These are phyloP conservation scores for Strigomonas culicis DNA, from an alignment of 208 protist genomes.

Conservation along the genomic window DNA sequence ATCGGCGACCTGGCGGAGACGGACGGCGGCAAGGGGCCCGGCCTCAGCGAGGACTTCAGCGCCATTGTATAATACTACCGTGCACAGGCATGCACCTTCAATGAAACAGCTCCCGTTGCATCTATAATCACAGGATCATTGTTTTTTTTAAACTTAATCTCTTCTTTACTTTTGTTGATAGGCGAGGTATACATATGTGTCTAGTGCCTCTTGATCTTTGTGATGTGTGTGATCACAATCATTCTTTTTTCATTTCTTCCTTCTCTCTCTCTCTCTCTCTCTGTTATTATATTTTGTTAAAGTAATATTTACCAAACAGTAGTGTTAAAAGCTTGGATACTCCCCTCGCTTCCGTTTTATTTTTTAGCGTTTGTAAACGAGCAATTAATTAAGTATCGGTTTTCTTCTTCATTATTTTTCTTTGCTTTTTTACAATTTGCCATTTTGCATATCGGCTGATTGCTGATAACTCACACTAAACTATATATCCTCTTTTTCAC, in stretches of 20 bases:
- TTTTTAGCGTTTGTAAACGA: constrained; percentile 5
- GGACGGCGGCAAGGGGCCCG: constrained; percentile 41
- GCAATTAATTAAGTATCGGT: neutral
- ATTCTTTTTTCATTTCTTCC: constrained; percentile 3
- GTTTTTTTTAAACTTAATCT: constrained; percentile 6
- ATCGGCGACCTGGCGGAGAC: constrained; percentile 52
- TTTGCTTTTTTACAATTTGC: neutral
- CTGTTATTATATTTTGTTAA: constrained; percentile 5
- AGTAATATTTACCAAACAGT: neutral
- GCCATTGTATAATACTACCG: constrained; percentile 47
- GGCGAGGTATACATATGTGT: neutral
- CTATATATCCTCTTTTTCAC: too few relatives aligned
- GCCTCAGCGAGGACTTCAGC: constrained; percentile 55
- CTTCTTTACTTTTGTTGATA: constrained; percentile 13
- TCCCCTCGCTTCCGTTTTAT: neutral
- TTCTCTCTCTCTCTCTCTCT: constrained; percentile 1
- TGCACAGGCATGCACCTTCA: neutral
- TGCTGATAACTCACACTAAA: neutral
- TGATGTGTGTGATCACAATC: neutral
- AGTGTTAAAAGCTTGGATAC: neutral
- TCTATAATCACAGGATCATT: neutral
- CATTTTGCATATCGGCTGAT: neutral
- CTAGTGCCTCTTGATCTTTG: neutral
- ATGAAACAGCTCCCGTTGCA: neutral
- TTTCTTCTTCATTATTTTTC: constrained; percentile 8